Base-by-base conservation (phyloP, 2,329 filamentous ascomycete species). In the Talaromyces sp. region DNA sequence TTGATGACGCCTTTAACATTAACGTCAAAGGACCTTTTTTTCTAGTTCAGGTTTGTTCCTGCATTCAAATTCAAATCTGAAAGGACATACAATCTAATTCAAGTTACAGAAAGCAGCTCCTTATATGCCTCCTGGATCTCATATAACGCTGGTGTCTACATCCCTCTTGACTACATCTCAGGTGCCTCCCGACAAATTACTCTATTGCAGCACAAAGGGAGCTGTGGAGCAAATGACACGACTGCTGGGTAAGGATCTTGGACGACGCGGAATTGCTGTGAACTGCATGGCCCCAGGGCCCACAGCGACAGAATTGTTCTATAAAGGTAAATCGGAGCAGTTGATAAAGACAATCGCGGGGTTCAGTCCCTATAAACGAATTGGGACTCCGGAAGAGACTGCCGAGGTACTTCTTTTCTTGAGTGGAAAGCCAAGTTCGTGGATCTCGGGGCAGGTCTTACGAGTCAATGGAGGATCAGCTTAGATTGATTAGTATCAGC, bases 1-100 rank as follows among this genome's bases (percentile, higher is more conserved):
- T 82, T 68, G 83, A 86, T 67, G 66, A 63, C 11, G 75, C 73
- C 8, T 83, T 84, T 69, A 74, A 73, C 58, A 64, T 86, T 47
- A 86, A 86, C 69, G 83, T 86, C 64, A 85, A 85, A 69, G 84
- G 84, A 0, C 81, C 82, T 0, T 80, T 82, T 58, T 86, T 86
- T 67, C 72, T 86, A 1, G 76, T 69, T 0, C 69, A 85, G n/a
- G 52, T 57, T 10, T 16, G 52, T 57, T 37, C 7, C 2, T n/a
- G n/a, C 52, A 24, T 37, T 22, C 5, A 27, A 27, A 27, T 27
- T 27, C 24, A 27, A 27, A 27, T 27, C 24, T 27, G 24, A 27
- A 27, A 2, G 24, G 24, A 27, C 24, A 27, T 27, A 27, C 24
- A 27, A 27, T 27, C 24, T 27, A 27, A 27, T 27, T 27, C 24